Evolutionary conservation across 805 yeast species (phyloP), one percentile per base, ranked within the genome.

Genomic region (Debaryomyces hansenii): DNA sequence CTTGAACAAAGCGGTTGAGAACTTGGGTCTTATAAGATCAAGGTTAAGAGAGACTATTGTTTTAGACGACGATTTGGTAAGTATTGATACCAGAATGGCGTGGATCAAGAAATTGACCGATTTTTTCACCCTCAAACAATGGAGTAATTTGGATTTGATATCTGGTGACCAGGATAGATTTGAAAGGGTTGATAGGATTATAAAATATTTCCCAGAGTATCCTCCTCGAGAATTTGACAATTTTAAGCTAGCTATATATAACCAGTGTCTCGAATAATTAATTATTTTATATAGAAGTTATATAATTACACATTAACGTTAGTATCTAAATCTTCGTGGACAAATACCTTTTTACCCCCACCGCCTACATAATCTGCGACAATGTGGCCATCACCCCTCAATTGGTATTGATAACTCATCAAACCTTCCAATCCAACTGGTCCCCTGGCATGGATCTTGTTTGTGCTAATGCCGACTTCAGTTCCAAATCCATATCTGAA

Each of bases 401-500:
- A 70, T 63, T 90, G 94, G 64, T 94, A 94, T 68, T 94, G 98
- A 67, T 94, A 94, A 57, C 95, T 88, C 63, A 92, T 96, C 54
- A 94, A 76, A 1, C 99, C 99, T 63, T 94, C 99, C 28, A 94
- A 76, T 2, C 99, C 99, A 29, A 94, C 98, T 12, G 99, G 99
- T 2, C 99, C 99, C 59, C 99, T 80, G 8, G 99, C 96, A 64
- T 94, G 99, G 51, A 94, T 90, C 66, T 94, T 94, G 63, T 92
- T 91, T 38, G 99, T 94, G 41, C 96, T 86, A 49, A 94, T 92
- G 31, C 99, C 99, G 14, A 94, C 99, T 67, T 94, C 99, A 5
- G 99, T 86, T 44, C 99, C 99, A 63, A 95, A 94, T 0, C 99
- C 99, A 62, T 92, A 94, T 64, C 99, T 80, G 77, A 89, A 94